Conservation (phyloP, 768 basidiomycete genomes). For the Rhodotorula babjevae region DNA sequence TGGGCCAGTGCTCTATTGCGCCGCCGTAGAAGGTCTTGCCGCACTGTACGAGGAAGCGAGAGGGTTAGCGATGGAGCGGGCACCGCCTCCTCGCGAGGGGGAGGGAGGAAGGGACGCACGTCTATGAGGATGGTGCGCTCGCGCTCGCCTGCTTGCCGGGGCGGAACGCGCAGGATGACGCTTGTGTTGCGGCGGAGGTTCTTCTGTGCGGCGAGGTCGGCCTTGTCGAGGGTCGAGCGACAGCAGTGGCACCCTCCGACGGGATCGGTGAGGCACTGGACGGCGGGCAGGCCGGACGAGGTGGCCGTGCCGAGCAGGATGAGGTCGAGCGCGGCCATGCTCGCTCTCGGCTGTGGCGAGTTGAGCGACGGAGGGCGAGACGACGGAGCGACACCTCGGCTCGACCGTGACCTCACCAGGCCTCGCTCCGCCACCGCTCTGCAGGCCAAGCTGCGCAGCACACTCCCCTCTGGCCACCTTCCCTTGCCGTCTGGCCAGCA, state of each 20-base stretch:
- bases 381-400: too few species aligned
- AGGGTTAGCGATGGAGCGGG: background rate
- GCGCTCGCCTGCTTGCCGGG: background rate
- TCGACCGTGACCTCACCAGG: too few species aligned
- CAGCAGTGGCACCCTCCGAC: conserved; percentile 60
- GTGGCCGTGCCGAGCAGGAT: conserved; percentile 42
- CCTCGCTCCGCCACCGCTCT: too few species aligned
- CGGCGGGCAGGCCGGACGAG: conserved; percentile 58
- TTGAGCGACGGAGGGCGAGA: too few species aligned
- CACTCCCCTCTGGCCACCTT: too few species aligned
- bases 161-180: conserved; percentile 56
- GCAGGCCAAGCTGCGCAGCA: too few species aligned
- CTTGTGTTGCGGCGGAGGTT: conserved; percentile 82
- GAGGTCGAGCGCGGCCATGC: background rate
- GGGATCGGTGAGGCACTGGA: conserved; percentile 67
- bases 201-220: conserved; percentile 47
- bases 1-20: conserved; percentile 58
- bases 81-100: too few species aligned
- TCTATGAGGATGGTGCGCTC: conserved; percentile 35
- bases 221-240: conserved; percentile 40
- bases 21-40: conserved; percentile 44
- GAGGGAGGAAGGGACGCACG: background rate
- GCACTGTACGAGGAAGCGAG: conserved; percentile 48
- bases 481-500: too few species aligned
- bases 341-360: too few species aligned